Evolutionary conservation across 1,284 basidiomycete genomes (phyloP), one percentile per base, ranked within the genome.

Genomic region (Dichomitus squalens): DNA sequence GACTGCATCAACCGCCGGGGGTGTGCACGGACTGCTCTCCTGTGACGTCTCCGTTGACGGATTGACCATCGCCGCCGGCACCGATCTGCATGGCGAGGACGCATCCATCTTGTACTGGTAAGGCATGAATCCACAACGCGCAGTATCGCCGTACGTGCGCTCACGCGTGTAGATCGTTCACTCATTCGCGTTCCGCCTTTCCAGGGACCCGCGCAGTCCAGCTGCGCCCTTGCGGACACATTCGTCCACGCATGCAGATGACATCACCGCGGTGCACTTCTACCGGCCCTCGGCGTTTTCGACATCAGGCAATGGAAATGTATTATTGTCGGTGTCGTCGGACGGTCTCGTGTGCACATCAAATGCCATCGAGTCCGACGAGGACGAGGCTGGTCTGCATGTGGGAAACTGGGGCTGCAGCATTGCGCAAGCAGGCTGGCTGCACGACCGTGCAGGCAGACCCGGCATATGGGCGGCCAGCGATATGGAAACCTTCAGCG

Each of bases 401-500:
- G 86, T 91, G 33, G 85, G 81, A 6, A 90, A 90, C 61, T 90
- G 86, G 85, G 88, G 88, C 0, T 84, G 84, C 64, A 91, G 88
- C 64, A 73, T 93, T 51, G 83, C 89, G 0, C 88, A 89, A 66
- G 83, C 82, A 5, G 90, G 87, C 0, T 92, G 89, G 88, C 76
- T 83, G 49, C 67, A 70, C 23, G 63, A 68, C 16, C 58, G 70
- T 4, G 60, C 70, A 7, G 68, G 71, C 12, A 68, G 69, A 5
- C 64, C 69, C 4, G 66, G 71, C 12, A 76, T 90, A 16, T 93
- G 90, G 90, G 86, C 86, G 20, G 78, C 80, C 2, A 92, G 88
- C 60, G 91, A 93, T 70, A 93, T 93, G 90, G 90, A 93, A 70
- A 92, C 90, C 0, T 87, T 92, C 65, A 87, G 88, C 61, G 77